Base-by-base conservation (phyloP, 225 moss, liverwort and hornwort species). In the Climacium dendroides region DNA sequence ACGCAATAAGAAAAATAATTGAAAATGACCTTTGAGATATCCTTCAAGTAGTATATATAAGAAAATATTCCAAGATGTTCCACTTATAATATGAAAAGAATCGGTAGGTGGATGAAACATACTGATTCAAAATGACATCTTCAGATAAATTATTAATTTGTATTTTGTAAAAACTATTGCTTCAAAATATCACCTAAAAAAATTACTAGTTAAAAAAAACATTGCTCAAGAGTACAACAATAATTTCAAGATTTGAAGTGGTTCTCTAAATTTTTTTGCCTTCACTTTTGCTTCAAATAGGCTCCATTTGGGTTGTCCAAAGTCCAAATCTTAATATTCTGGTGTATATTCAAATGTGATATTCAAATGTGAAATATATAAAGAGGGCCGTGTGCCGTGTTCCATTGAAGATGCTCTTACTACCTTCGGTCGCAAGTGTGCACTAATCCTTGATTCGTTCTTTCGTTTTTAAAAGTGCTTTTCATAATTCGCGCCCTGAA, bases 141-240 rank as follows among this genome's bases (percentile, higher is more conserved):
- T 24, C 6, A 14, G 3, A 0, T 6, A 24, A 54, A 24, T n/a
- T 76, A n/a, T 24, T 14, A 24, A 15, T 54, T 54, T 0, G 0
- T n/a, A 25, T 4, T 35, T 25, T 5, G 14, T 15, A 34, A 53
- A 35, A 54, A 15, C 15, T 54, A 76, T 1, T 24, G 5, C 1
- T n/a, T 24, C 3, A 24, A 35, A n/a, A 52, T 35, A 22, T 23
- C 1, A 34, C 1, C 2, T 12, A 5, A 23, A 15, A 47, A 24
- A 15, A 18, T 35, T 54, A 54, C 0, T 52, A 12, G 34, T 3
- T 2, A 22, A 15, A 54, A 0, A 23, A 2, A 15, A 53, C 9
- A n/a, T 15, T 6, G 0, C 4, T 76, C 24, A 1, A 0, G 24
- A 15, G 22, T 8, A 35, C 0, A 0, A 53, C 1, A 5, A 2